Evolutionary conservation across 306 rosid species (phyloP).

Genomic region (Cicer bijugum): DNA sequence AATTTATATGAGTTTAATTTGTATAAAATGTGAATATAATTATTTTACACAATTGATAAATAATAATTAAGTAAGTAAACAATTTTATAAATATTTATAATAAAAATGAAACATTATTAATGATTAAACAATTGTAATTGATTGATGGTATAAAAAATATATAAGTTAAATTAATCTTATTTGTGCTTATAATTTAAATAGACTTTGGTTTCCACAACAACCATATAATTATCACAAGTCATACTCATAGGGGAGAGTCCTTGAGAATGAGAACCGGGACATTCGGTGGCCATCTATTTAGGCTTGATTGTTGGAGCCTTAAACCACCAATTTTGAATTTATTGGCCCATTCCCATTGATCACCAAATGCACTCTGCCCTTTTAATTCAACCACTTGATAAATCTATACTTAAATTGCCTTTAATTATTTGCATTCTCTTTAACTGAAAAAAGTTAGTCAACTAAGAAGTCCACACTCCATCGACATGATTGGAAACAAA

Average conservation of each 20-base stretch:
- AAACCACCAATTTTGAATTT: constrained; percentile 38
- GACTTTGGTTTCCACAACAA: constrained; percentile 38
- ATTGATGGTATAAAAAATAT: too few species aligned
- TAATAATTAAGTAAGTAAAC: too few species aligned
- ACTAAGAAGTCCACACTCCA: background rate
- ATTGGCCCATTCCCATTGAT: constrained; percentile 23
- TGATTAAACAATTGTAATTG: too few species aligned
- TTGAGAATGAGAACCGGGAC: background rate
- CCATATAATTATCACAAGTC: constrained; percentile 25
- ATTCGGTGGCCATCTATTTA: constrained; percentile 46
- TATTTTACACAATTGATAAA: too few species aligned
- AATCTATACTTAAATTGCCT: background rate
- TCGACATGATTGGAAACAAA: too few species aligned
- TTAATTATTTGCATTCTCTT: constrained; percentile 27
- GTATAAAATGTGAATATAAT: accelerated
- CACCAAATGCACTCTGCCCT: constrained; percentile 30
- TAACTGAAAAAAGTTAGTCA: constrained; percentile 41
- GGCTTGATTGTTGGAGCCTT: constrained; percentile 53
- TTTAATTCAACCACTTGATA: background rate
- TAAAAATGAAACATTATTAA: too few species aligned
- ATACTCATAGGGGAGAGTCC: constrained; percentile 7
- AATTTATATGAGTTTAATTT: too few species aligned
- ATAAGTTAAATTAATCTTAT: too few species aligned
- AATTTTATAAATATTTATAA: too few species aligned
- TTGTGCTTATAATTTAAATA: too few species aligned